Base-by-base conservation (phyloP, 108 stramenopile genomes). In the Cyclotella distinguenda region DNA sequence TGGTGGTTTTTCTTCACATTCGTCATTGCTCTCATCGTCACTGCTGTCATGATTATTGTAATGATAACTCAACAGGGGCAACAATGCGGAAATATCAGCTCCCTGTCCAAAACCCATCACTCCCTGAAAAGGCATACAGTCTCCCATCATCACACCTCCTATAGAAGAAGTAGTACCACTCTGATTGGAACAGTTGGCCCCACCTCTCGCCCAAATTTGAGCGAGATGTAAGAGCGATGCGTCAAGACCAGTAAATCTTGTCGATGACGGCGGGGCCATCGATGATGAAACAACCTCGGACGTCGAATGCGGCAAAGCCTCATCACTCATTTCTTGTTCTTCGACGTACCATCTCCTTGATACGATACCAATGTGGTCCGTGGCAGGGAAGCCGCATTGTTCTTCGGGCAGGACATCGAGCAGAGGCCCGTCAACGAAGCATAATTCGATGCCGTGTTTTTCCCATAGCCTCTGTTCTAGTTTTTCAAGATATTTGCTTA, bases 61-160 rank as follows among this genome's bases (percentile, higher is more conserved):
- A 47, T 60, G 38, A 21, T 53, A 39, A 67, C 36, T 69, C 53
- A 93, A 35, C 49, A 90, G 35, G 4, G 89, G 85, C 50, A 94
- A 58, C 26, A 94, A 51, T 0, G 81, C 66, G 25, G 81, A 87
- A 1, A 90, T 70, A 46, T 85, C 64, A 9, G 88, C 88, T 31
- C 84, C 89, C 68, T 94, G 86, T 40, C 87, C 88, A 11, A 90
- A 33, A 9, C 83, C 93, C 39, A 94, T 30, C 16, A 94, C 77
- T 8, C 93, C 93, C 61, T 76, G 78, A 79, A 88, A 89, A 9
- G 92, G 86, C 55, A 69, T 59, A 11, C 77, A 66, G 43, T 68
- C 65, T 22, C 40, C 45, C 25, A 49, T 19, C 0, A 38, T 42
- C 5, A 42, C n/a, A 10, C 44, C 67, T n/a, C n/a, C 55, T 30